Evolutionary conservation across 306 rosid genomes (phyloP).

Genomic region (Lathyrus aphaca): DNA sequence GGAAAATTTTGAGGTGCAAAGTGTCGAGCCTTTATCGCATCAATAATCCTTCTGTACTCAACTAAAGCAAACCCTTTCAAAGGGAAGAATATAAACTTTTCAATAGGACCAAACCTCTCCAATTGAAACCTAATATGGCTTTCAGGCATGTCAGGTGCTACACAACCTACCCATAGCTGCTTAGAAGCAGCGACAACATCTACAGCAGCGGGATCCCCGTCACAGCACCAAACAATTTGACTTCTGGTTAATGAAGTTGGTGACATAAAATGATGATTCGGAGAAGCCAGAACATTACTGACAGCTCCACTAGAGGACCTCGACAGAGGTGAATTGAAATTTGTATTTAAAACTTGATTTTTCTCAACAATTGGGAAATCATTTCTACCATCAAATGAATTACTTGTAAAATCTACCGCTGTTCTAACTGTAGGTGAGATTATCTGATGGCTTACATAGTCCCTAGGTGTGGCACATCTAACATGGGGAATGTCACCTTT

Average conservation of each 20-base stretch:
- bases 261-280: constrained; percentile 58
- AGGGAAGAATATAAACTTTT: constrained; percentile 68
- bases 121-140: constrained; percentile 77
- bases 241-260: constrained; percentile 50
- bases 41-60: constrained; percentile 79
- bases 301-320: constrained; percentile 69
- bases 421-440: constrained; percentile 66
- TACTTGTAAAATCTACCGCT: constrained; percentile 56
- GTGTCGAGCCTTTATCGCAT: constrained; percentile 78
- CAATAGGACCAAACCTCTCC: constrained; percentile 90
- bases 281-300: constrained; percentile 59
- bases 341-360: constrained; percentile 57
- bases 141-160: constrained; percentile 71
- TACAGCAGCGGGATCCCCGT: constrained; percentile 87
- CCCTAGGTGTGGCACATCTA: constrained; percentile 65
- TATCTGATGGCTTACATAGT: constrained; percentile 57
- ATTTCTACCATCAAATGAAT: constrained; percentile 70
- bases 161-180: constrained; percentile 85
- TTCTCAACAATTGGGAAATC: constrained; percentile 54
- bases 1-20: constrained; percentile 72
- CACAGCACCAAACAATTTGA: constrained; percentile 72
- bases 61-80: constrained; percentile 78
- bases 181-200: constrained; percentile 85
- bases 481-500: constrained; percentile 55
- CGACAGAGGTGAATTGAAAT: constrained; percentile 57